Conservation (phyloP, 306 rosid species). For the Ormosia emarginata region DNA sequence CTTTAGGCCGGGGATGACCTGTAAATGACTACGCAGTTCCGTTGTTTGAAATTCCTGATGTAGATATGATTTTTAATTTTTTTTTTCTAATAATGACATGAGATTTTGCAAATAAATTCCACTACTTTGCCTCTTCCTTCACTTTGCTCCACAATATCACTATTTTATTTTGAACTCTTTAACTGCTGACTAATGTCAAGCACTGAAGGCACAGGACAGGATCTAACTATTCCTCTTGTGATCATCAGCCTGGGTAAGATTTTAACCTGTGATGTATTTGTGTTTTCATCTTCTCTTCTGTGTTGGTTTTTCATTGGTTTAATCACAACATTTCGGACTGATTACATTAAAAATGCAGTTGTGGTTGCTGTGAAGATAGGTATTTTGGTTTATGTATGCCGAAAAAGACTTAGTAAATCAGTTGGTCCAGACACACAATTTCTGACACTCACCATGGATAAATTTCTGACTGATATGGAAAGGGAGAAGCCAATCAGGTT, state of each 20-base stretch:
- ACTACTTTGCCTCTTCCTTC: not conserved
- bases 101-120: not conserved
- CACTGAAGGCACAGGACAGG: not conserved
- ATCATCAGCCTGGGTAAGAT: not conserved
- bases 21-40: not conserved
- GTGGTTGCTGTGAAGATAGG: constrained; percentile 6
- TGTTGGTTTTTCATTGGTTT: not conserved
- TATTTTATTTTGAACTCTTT: not conserved
- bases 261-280: not conserved
- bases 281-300: not conserved
- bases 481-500: constrained; percentile 45
- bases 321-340: not conserved
- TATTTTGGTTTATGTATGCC: not conserved
- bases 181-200: constrained; percentile 28
- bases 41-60: not conserved
- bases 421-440: not conserved
- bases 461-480: constrained; percentile 36
- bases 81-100: not conserved
- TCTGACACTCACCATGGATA: constrained; percentile 24
- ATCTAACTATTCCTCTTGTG: not conserved
- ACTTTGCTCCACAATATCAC: not conserved
- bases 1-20: too few species aligned
- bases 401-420: not conserved
- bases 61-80: not conserved
- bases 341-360: constrained; percentile 17